These are phyloP conservation scores for Phytophthora melonis DNA, from an alignment of 352 stramenopile genomes.

Conservation along the genomic window DNA sequence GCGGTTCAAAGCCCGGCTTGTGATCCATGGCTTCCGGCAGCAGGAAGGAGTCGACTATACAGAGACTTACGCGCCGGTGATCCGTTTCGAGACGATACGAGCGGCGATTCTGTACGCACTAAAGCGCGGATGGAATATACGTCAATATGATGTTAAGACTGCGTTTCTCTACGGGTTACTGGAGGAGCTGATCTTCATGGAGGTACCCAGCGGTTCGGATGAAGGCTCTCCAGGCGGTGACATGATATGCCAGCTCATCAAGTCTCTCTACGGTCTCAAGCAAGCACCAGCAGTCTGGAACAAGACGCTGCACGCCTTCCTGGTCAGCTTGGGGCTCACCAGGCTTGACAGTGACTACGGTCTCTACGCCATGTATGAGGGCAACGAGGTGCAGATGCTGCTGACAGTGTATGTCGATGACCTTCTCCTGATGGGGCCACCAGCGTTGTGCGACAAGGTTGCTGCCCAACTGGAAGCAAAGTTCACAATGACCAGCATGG, in stretches of 20 bases:
- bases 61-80: neutral
- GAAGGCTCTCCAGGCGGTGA: neutral
- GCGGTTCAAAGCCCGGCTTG: slow-evolving; percentile 19
- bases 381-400: neutral
- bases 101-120: neutral
- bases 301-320: neutral
- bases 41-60: slow-evolving; percentile 14
- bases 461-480: neutral
- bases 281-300: slow-evolving; percentile 13
- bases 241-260: slow-evolving; percentile 1
- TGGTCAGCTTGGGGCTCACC: neutral
- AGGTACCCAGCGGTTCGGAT: slow-evolving; percentile 3
- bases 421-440: neutral
- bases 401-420: neutral
- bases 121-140: neutral
- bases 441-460: neutral
- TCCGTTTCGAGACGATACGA: neutral
- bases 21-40: slow-evolving; percentile 19
- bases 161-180: slow-evolving; percentile 9
- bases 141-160: neutral
- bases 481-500: neutral
- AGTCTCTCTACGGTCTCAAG: slow-evolving; percentile 23
- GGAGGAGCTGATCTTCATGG: slow-evolving; percentile 10
- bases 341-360: neutral
- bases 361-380: neutral